Evolutionary conservation across 306 rosid genomes (phyloP).

Genomic region (Potentilla sterilis): DNA sequence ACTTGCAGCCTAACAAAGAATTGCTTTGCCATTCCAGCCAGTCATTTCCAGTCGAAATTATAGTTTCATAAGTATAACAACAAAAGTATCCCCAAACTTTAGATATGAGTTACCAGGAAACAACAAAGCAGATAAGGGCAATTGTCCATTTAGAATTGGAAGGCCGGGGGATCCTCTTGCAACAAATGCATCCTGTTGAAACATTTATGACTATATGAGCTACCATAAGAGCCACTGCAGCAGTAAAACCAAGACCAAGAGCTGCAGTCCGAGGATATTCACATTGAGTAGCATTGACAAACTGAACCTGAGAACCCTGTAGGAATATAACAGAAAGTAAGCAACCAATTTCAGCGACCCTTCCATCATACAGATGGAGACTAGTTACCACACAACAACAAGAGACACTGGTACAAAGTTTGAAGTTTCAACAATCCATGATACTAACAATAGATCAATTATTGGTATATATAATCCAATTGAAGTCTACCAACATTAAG

Average conservation of each 20-base stretch:
- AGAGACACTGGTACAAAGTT: neutral
- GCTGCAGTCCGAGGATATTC: conserved; percentile 82
- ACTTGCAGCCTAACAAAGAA: neutral
- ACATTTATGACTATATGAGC: conserved; percentile 62
- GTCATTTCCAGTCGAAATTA: neutral
- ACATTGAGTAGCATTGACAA: conserved; percentile 38
- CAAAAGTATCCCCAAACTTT: neutral
- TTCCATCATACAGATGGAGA: conserved; percentile 5
- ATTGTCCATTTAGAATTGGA: conserved; percentile 57
- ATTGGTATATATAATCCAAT: neutral
- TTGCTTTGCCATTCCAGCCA: neutral
- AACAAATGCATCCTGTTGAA: conserved; percentile 80
- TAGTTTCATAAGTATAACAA: neutral
- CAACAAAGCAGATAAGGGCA: conserved; percentile 62
- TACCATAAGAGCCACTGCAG: conserved; percentile 67
- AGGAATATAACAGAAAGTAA: conserved; percentile 14
- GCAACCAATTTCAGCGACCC: neutral
- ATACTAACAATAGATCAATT: neutral
- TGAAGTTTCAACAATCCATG: neutral
- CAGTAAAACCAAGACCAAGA: conserved; percentile 71
- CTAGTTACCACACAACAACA: conserved; percentile 9
- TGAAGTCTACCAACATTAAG: neutral
- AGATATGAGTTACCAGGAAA: conserved; percentile 65
- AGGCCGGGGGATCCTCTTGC: conserved; percentile 48
- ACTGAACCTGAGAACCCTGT: conserved; percentile 61